These are phyloP conservation scores for Neonectria neomacrospora DNA, from an alignment of 2,329 filamentous ascomycete species.

Conservation along the genomic window DNA sequence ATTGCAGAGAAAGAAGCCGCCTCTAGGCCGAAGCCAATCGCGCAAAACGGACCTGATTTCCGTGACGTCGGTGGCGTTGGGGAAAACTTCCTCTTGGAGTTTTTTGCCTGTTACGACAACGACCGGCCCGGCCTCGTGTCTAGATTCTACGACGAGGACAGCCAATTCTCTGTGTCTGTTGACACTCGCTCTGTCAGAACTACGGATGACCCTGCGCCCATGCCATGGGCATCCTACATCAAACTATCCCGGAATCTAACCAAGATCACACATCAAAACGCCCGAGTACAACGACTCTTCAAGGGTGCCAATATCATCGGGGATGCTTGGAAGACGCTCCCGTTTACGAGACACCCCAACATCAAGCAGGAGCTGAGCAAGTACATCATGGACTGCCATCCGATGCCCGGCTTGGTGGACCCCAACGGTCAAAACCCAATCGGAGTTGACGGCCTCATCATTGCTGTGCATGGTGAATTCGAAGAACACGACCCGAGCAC, in stretches of 20 bases:
- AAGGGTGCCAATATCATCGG: conserved; percentile 73
- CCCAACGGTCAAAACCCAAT: conserved; percentile 69
- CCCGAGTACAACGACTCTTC: conserved; percentile 73
- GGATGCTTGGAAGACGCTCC: conserved; percentile 75
- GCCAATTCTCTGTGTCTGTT: conserved; percentile 79
- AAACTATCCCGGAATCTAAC: conserved; percentile 81
- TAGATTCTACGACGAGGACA: conserved; percentile 79
- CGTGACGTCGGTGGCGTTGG: conserved; percentile 78
- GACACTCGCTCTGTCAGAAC: conserved; percentile 69
- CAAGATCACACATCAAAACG: conserved; percentile 70
- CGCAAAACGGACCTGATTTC: conserved; percentile 74
- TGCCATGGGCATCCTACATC: conserved; percentile 80
- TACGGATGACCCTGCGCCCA: conserved; percentile 54
- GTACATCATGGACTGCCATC: conserved; percentile 86
- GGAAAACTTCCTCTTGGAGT: conserved; percentile 79
- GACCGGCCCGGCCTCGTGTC: conserved; percentile 72
- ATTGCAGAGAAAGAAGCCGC: conserved; percentile 65
- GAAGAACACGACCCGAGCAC: conserved; percentile 74
- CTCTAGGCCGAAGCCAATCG: conserved; percentile 65
- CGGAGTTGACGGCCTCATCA: conserved; percentile 81
- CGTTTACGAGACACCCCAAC: conserved; percentile 78
- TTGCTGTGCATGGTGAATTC: conserved; percentile 86
- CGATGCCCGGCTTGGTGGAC: conserved; percentile 77
- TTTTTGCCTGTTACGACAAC: conserved; percentile 78
- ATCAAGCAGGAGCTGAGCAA: conserved; percentile 74